These are phyloP conservation scores for Saxispiralis lemnorum DNA, from an alignment of 495 filamentous ascomycete genomes.

Conservation along the genomic window DNA sequence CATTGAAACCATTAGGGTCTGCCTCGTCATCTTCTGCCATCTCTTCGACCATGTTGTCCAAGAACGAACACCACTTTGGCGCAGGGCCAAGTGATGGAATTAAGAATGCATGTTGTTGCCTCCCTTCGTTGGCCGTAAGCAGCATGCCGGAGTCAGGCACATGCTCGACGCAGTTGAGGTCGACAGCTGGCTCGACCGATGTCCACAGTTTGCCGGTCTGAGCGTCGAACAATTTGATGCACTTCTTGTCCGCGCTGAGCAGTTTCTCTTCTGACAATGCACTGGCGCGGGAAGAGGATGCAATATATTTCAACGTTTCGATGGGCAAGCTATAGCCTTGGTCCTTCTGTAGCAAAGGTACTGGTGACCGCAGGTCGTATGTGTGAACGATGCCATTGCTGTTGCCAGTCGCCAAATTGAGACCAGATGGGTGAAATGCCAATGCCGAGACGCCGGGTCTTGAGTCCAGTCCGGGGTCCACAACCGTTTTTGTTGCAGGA, in stretches of 20 bases:
- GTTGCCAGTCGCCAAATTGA: slow-evolving; percentile 75
- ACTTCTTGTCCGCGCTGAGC: slow-evolving; percentile 76
- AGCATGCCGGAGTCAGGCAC: slow-evolving; percentile 78
- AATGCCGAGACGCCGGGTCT: slow-evolving; percentile 70
- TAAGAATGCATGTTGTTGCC: slow-evolving; percentile 84
- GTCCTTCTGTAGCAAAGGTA: slow-evolving; percentile 73
- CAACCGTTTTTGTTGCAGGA: slow-evolving; percentile 19
- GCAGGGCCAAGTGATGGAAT: slow-evolving; percentile 86
- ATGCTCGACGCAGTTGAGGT: slow-evolving; percentile 82
- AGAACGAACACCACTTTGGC: slow-evolving; percentile 86
- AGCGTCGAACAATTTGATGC: slow-evolving; percentile 93
- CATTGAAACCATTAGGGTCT: slow-evolving; percentile 45
- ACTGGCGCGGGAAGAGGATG: slow-evolving; percentile 27
- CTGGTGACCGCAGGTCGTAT: slow-evolving; percentile 81
- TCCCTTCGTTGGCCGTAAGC: slow-evolving; percentile 86
- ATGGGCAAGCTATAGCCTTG: slow-evolving; percentile 93
- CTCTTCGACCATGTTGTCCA: slow-evolving; percentile 94
- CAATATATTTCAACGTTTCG: slow-evolving; percentile 74
- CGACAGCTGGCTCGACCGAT: slow-evolving; percentile 82
- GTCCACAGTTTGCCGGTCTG: slow-evolving; percentile 73
- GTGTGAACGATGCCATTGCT: slow-evolving; percentile 76
- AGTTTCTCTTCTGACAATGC: slow-evolving; percentile 58
- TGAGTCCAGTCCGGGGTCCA: slow-evolving; percentile 24
- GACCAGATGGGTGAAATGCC: slow-evolving; percentile 67
- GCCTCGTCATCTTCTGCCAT: slow-evolving; percentile 70